Conservation (phyloP, 139 green algal species). For the Coelastrella sp. region DNA sequence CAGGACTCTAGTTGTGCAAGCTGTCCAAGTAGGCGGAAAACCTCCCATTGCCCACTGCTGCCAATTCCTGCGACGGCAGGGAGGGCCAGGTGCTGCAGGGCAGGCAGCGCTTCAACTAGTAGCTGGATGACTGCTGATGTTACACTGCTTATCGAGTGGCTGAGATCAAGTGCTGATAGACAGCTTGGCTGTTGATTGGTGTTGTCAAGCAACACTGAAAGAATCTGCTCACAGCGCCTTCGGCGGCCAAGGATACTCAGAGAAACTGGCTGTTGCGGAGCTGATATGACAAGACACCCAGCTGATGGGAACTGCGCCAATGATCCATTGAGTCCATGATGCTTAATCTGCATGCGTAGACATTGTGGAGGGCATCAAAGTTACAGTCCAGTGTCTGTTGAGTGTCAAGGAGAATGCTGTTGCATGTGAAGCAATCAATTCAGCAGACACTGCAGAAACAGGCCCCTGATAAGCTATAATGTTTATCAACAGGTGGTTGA, state of each 20-base stretch:
- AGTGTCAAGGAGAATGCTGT: too few species aligned
- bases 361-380: too few species aligned
- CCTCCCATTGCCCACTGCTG: conserved; percentile 1
- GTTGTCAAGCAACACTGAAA: conserved; percentile 39
- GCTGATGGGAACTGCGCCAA: background rate
- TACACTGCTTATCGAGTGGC: background rate
- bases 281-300: background rate
- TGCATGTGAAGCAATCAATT: too few species aligned
- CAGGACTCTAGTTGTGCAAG: background rate
- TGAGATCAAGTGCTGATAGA: conserved; percentile 20
- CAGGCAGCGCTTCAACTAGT: background rate
- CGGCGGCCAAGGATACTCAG: background rate
- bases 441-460: too few species aligned
- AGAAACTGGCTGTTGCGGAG: background rate
- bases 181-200: background rate
- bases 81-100: conserved; percentile 15
- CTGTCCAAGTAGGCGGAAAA: conserved; percentile 16
- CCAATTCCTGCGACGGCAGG: background rate
- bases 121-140: conserved; percentile 6
- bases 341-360: background rate
- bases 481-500: too few species aligned
- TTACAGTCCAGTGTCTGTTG: too few species aligned
- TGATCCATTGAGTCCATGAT: background rate
- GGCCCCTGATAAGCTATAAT: too few species aligned
- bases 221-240: conserved; percentile 31